Base-by-base conservation (phyloP, 768 basidiomycete species). In the Mycena crocata region DNA sequence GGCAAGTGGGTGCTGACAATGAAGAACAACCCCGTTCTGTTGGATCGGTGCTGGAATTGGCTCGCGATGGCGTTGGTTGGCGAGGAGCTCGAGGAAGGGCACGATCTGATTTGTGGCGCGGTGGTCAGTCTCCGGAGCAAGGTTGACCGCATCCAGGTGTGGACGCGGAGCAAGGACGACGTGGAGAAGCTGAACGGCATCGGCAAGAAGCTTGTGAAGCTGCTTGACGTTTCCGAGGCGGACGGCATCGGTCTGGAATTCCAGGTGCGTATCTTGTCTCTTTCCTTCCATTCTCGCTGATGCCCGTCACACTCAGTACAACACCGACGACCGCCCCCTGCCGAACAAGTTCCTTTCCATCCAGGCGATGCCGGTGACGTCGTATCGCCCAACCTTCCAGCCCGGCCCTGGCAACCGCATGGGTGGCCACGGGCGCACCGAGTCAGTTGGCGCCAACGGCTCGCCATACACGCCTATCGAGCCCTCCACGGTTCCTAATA, bases 1-100 rank as follows among this genome's bases (percentile, higher is more conserved):
- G 96, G 96, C 37, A 96, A 96, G 81, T 98, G 96, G 96, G 94
- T 96, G 23, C 78, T 98, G 62, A 94, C 94, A 73, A 94, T 97
- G 91, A 92, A 92, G 83, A 90, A 91, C 72, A 93, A 91, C 69
- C 89, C 93, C 4, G 78, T 79, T 50, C 76, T 95, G 71, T 81
- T 97, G 54, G 95, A 98, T 82, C 85, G 92, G 39, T 94, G 91
- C 77, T 98, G 96, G 95, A 85, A 85, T 50, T 95, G 94, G 89
- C 83, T 97, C 23, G 90, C 93, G 34, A 95, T 97, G 92, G 94
- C 93, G 5, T 86, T 98, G 15, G 92, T 98, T 13, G 96, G 94
- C 9, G 90, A 94, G 79, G 90, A 93, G 74, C 84, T 93, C 72
- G 88, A 88, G 74, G 90, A 84, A 51, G 90, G 81, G 30, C 88